Conservation (phyloP, 805 yeast species). For the Pichia exigua region DNA sequence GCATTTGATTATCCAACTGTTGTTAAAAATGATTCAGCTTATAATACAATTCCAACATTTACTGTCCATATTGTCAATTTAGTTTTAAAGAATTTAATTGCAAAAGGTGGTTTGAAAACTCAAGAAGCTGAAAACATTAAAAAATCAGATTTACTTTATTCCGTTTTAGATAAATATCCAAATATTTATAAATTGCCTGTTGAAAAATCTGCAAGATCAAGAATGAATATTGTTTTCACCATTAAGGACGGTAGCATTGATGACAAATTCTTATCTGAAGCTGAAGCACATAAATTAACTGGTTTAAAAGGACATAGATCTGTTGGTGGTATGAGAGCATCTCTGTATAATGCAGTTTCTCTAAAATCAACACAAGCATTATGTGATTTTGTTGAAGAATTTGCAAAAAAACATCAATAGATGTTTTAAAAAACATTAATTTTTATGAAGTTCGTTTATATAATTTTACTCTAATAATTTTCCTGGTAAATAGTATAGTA, state of each 20-base stretch:
- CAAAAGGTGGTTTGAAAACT: slow-evolving; percentile 61
- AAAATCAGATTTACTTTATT: slow-evolving; percentile 62
- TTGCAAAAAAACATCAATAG: slow-evolving; percentile 38
- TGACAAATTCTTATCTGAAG: slow-evolving; percentile 59
- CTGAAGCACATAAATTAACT: slow-evolving; percentile 48
- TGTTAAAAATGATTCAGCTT: slow-evolving; percentile 83
- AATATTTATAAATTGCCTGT: slow-evolving; percentile 62
- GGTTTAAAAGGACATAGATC: slow-evolving; percentile 96
- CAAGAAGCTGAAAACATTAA: slow-evolving; percentile 50
- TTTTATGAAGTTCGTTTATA: not conserved
- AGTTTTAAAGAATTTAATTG: slow-evolving; percentile 57
- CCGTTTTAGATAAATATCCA: slow-evolving; percentile 58
- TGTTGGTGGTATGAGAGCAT: slow-evolving; percentile 94
- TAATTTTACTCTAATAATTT: slow-evolving; percentile 1
- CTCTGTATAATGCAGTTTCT: slow-evolving; percentile 82
- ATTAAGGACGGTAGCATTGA: slow-evolving; percentile 53
- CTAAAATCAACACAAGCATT: slow-evolving; percentile 50
- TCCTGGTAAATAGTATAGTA: slow-evolving; percentile 47
- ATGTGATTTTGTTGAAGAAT: slow-evolving; percentile 49
- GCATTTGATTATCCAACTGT: slow-evolving; percentile 84
- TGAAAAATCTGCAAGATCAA: slow-evolving; percentile 55
- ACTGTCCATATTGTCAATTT: slow-evolving; percentile 80
- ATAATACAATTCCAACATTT: slow-evolving; percentile 93
- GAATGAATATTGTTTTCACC: slow-evolving; percentile 92
- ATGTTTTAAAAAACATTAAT: not conserved